Base-by-base conservation (phyloP, 371 early-diverging fungal species). In the Mucor plumbeus region DNA sequence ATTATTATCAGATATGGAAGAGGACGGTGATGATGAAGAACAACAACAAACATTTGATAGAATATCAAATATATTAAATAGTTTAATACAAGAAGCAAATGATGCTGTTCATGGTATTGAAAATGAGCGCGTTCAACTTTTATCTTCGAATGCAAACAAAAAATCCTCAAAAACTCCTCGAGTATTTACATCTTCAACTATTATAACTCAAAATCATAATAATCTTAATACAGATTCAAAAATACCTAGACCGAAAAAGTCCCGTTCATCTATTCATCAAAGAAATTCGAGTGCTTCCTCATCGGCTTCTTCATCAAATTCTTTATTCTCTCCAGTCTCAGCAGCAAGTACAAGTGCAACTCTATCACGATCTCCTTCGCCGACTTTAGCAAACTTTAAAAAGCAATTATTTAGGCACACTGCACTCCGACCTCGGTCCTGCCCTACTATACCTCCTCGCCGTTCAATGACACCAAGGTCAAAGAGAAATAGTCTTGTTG, bases 1-100 rank as follows among this genome's bases (percentile, higher is more conserved):
- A 11, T 57, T 81, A 26, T 59, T 75, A 36, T 78, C 81, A 9
- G 74, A 79, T 63, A 59, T 65, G 44, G 72, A 66, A 15, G 59
- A 68, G 8, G 79, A 71, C 1, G 59, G 65, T 4, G 79, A 71
- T 5, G 67, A 71, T 21, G 66, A 72, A 17, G 69, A 72, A 10
- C 74, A 74, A 17, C 70, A 79, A 55, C 66, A 74, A 19, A 64
- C 79, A 13, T 73, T 82, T 44, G 79, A 82, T 54, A 73, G 83
- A 36, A 82, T 82, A 60, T 78, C 80, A 15, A 78, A 65, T 43
- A 82, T 80, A 6, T 38, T 82, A 8, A 63, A 72, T 33, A 78
- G 69, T 56, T 62, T 82, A 17, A 75, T 82, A 56, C 78, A 82
- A 62, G 80, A 82, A 64, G 82, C 82, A 5, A 82, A 79, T 43